Base-by-base conservation (phyloP, 257 asterid species). In the Haberlea rhodopensis region DNA sequence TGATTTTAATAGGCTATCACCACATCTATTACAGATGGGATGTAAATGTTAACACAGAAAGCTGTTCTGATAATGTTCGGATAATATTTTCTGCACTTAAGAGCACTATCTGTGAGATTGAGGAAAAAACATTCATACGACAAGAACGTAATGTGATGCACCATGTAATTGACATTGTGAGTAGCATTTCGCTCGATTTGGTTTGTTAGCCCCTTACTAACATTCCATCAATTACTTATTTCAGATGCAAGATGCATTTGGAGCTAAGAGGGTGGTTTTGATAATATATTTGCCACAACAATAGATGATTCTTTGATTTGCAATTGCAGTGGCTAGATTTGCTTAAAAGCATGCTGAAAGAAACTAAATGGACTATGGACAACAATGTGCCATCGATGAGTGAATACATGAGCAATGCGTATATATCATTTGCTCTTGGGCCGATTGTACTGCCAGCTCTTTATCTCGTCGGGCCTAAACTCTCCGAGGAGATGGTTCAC, bases 361-460 rank as follows among this genome's bases (percentile, higher is more conserved):
- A 91, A 77, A 81, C 87, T 58, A 85, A 85, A 83, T 88, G 94
- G 96, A 67, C 69, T 24, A 65, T 71, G 69, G 78, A 78, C 22
- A 68, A 58, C 40, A 66, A 63, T 10, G 67, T 70, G 56, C 90
- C 91, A 23, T 72, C 95, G 31, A 58, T 89, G 68, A 89, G 85
- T 16, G 96, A 84, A 45, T 92, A 92, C 63, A 87, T 89, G 81
- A 57, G 65, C 69, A 92, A 89, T 27, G 97, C 83, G 23, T 82
- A 77, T 34, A 70, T 78, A 70, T 92, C 99, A 18, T 89, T 89
- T 63, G 99, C 97, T 54, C 81, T 92, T 3, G 97, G 99, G 18
- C 96, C 97, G 27, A 85, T 89, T 25, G 84, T 92, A 67, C 84
- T 89, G 20, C 96, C 99, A 1, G 66, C 88, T 31, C 90, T 92